Conservation (phyloP, 805 yeast genomes). For the Ogataea angusta region DNA sequence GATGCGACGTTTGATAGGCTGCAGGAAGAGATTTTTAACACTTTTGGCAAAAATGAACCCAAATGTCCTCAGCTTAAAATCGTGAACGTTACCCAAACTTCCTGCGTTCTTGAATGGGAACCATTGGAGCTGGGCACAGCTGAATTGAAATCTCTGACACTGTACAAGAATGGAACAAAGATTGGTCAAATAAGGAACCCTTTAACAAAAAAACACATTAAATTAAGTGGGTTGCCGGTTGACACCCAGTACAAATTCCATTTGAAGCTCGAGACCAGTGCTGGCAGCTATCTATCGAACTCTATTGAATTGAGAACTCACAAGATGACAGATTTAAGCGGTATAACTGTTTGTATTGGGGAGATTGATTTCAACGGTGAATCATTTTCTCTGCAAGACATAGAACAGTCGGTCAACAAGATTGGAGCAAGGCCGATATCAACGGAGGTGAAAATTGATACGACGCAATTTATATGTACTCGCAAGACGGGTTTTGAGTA, state of each 20-base stretch:
- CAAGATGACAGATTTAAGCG: constrained; percentile 92
- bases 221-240: constrained; percentile 86
- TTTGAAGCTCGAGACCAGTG: constrained; percentile 79
- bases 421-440: constrained; percentile 86
- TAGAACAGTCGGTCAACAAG: constrained; percentile 56
- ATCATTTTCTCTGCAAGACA: constrained; percentile 49
- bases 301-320: constrained; percentile 73
- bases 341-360: constrained; percentile 89
- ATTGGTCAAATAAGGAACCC: constrained; percentile 86
- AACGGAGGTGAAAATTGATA: constrained; percentile 72
- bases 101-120: constrained; percentile 95
- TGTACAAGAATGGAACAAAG: constrained; percentile 72
- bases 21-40: constrained; percentile 69
- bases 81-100: constrained; percentile 86
- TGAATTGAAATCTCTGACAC: constrained; percentile 65
- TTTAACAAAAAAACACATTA: constrained; percentile 70
- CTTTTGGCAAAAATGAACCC: constrained; percentile 75
- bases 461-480: constrained; percentile 89
- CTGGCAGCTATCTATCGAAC: constrained; percentile 79
- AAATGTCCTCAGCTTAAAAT: constrained; percentile 62
- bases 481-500: constrained; percentile 61
- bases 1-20: constrained; percentile 53
- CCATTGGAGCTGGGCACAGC: constrained; percentile 80
- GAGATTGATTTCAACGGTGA: constrained; percentile 57
- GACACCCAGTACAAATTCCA: constrained; percentile 80